A percentile compares a stretch with the other conserved stretches of the same genome.
Evolutionary conservation across 306 rosid species (phyloP).

Genomic region (Citrullus amarus): DNA sequence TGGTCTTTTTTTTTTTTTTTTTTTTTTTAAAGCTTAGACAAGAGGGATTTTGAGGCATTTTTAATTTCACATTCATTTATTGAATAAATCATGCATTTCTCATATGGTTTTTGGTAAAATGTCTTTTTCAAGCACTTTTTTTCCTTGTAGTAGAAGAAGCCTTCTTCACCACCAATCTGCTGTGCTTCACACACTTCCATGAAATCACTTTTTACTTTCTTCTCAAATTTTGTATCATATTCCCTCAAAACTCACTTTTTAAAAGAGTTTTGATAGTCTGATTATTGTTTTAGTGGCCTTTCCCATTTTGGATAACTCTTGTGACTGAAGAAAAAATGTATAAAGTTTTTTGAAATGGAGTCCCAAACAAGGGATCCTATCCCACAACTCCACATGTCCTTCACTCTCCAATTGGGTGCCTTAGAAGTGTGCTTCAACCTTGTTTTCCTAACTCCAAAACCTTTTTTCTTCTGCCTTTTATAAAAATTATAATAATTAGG

Average conservation of each 20-base stretch:
- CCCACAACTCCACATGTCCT: conserved; percentile 25
- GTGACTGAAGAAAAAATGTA: conserved; percentile 32
- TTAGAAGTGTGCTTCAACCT: conserved; percentile 41
- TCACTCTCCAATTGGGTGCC: conserved; percentile 47
- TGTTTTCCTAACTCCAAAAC: background rate
- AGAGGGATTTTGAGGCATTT: conserved; percentile 39
- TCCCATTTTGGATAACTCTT: conserved; percentile 34
- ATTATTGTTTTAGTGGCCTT: background rate
- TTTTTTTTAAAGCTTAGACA: conserved; percentile 38
- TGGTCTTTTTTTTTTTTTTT: too few species aligned
- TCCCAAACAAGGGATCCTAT: conserved; percentile 25
- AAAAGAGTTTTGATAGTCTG: background rate
- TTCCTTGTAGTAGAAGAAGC: conserved; percentile 47
- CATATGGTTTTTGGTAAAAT: conserved; percentile 38
- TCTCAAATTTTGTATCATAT: conserved; percentile 11
- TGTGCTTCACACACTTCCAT: conserved; percentile 39
- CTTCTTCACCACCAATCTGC: conserved; percentile 47
- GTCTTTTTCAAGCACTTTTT: conserved; percentile 44
- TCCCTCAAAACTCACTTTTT: conserved; percentile 14
- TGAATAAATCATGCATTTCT: conserved; percentile 28
- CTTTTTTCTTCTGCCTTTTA: too few species aligned
- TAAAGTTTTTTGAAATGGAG: conserved; percentile 11
- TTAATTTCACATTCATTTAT: conserved; percentile 13
- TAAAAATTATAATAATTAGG: too few species aligned
- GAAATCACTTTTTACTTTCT: conserved; percentile 12